Base-by-base conservation (phyloP, 805 yeast genomes). In the Grigorovia humatica region DNA sequence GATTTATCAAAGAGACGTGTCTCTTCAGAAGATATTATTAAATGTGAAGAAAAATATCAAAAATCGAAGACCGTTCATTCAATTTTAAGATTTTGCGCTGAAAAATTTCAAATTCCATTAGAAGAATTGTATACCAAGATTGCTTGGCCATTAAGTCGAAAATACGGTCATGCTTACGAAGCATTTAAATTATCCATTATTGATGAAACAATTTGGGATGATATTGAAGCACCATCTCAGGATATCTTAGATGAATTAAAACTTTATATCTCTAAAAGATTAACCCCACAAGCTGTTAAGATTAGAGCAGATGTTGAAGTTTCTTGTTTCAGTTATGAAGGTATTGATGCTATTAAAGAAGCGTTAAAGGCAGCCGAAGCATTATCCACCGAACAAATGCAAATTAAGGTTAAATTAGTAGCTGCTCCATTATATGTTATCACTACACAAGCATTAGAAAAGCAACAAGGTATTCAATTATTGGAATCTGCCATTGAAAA, bases 261-360 rank as follows among this genome's bases (percentile, higher is more conserved):
- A 69, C 74, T 79, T 50, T 93, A 93, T 73, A 91, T 93, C 63
- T 78, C 91, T 51, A 82, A 95, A 70, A 85, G 98, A 71, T 80
- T 93, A 70, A 93, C 99, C 40, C 99, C 99, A 55, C 97, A 90
- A 74, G 96, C 98, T 43, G 89, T 89, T 61, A 93, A 91, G 74
- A 85, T 95, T 66, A 85, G 99, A 72, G 96, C 99, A n/a, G 98
- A 93, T 69, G 85, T 93, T 48, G 98, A 91, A 71, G 97, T 93
- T 45, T 88, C 97, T 13, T 93, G 99, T 70, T 93, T 91, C 74
- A 78, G 90, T 55, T 93, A 93, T 71, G 98, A 93, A 70, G 99
- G 99, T 69, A 88, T 93, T 59, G 96, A 90, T 68, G 99, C 99
- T 58, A 90, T 93, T 66, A 91, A 90, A 71, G 77, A 76, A 52